Evolutionary conservation across 345 rosid species (phyloP), one percentile per base, ranked within the genome.

Genomic region (Heritiera littoralis): DNA sequence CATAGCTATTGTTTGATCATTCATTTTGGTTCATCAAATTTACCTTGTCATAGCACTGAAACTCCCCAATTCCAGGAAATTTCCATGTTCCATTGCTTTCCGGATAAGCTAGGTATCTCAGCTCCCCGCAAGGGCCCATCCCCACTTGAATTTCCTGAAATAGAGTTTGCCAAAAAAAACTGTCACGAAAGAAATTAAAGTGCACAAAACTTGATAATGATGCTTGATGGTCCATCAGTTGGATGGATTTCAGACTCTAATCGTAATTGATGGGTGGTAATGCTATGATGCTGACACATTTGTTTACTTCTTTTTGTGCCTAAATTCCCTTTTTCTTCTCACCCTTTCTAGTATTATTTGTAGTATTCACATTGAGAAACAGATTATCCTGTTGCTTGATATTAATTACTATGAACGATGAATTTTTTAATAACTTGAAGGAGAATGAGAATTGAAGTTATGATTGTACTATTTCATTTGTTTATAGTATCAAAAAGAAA

Each of bases 31-130:
- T 38, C 46, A 60, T 8, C 28, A 79, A 11, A 38, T 71, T 45
- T 86, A 94, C 98, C 97, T 94, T 94, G 83, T 96, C 99, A 41
- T 92, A 91, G 89, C 98, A 96, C 82, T 94, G 99, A 85, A 96
- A 96, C 88, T 96, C 99, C 81, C 98, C 98, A 61, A 94, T 96
- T 84, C 99, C 97, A 0, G 98, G 98, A 82, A 92, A 92, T 60
- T 80, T 90, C 99, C 97, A 96, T 18, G 94, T 90, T 54, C 99
- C 98, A 1, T 94, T 89, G 91, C 92, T 92, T 87, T 96, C 97
- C 63, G 98, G 99, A 83, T 94, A 94, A 74, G 98, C 83, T 84
- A 98, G 99, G 78, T 89, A 94, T 85, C 98, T 88, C 78, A 95
- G 81, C 79, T 95, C 97, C 76, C 99, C 99, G 56, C 99, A 95